Base-by-base conservation (phyloP, 2,329 filamentous ascomycete genomes). In the Colletotrichum higginsianum region DNA sequence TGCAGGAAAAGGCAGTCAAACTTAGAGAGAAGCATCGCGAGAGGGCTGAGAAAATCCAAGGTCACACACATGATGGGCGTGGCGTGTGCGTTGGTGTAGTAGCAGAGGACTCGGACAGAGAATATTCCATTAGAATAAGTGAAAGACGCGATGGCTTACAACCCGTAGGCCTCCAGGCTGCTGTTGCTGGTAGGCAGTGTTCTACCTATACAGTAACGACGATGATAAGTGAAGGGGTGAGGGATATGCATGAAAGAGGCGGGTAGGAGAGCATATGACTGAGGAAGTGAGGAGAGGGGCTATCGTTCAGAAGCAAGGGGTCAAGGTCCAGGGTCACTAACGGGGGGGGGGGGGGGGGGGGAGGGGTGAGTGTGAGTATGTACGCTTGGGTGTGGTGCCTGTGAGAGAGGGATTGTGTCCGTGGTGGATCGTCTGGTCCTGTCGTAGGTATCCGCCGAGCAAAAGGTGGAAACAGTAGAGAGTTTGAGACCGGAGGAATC, bases 401-500 rank as follows among this genome's bases (percentile, higher is more conserved):
- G 53, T 67, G 52, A 63, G 65, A 6, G 65, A 38, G 68, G 47
- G 69, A 58, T 71, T 64, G 71, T 70, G 67, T 66, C 67, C 46
- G 61, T 69, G 53, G 67, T 71, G 67, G 67, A 67, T 71, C 67
- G 67, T 71, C 67, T 67, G 67, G 67, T 62, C 67, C 62, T 50
- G 62, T 67, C 30, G 35, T 38, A 18, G 52, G 30, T 40, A 50
- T 62, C 44, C 67, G 50, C 63, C 35, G 56, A 46, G 47, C 56
- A 57, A 52, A 35, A 26, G 64, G 67, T 62, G 49, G 63, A 70
- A 67, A 71, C 56, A 50, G 50, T 38, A 44, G 56, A 56, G 57
- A 61, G 56, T 62, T 71, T 67, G 67, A 67, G n/a, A 55, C 50
- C 30, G 15, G 56, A 42, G 56, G 67, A 61, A 53, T 12, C 53